Base-by-base conservation (phyloP, 306 rosid species). In the Glycine soja region DNA sequence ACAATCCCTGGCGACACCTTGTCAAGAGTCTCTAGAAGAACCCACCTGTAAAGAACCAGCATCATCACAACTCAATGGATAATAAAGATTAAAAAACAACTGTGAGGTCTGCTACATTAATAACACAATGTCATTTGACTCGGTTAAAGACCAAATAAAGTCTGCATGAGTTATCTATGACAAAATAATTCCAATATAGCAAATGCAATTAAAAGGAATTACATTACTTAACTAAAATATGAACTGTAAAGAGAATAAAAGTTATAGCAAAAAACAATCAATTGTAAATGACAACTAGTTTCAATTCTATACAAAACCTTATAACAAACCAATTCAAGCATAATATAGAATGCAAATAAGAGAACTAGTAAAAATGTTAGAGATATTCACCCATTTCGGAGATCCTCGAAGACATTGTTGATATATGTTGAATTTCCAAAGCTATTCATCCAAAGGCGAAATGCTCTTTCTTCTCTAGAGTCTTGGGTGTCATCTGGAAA, bases 331-430 rank as follows among this genome's bases (percentile, higher is more conserved):
- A 69, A 19, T 72, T 61, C 9, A 53, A 72, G 67, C 32, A 74
- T 52, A 50, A 32, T 19, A 57, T 66, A 64, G 0, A 63, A 63
- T 4, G 12, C 13, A 13, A n/a, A 36, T 13, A 13, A 68, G 16
- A 78, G 67, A 72, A 24, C 61, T 13, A 36, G 43, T 0, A 73
- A 81, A 24, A 77, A 9, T 24, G 15, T 11, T 48, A 3, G 30
- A 71, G 58, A 74, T 75, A 69, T 10, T 70, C 57, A 93, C 99
- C 99, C 99, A 13, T 95, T 83, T 86, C 97, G 85, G 54, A 95
- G 90, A 84, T 95, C 99, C 82, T 95, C 99, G 81, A 95, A 95
- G 72, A 93, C 99, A 85, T 95, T 95, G 89, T 95, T 87, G 88
- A 95, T 90, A 74, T 93, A 95, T 54, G 89, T 74, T 18, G 93